These are phyloP conservation scores for Emmonsiellopsis sp. DNA, from an alignment of 2,329 filamentous ascomycete genomes.

Conservation along the genomic window DNA sequence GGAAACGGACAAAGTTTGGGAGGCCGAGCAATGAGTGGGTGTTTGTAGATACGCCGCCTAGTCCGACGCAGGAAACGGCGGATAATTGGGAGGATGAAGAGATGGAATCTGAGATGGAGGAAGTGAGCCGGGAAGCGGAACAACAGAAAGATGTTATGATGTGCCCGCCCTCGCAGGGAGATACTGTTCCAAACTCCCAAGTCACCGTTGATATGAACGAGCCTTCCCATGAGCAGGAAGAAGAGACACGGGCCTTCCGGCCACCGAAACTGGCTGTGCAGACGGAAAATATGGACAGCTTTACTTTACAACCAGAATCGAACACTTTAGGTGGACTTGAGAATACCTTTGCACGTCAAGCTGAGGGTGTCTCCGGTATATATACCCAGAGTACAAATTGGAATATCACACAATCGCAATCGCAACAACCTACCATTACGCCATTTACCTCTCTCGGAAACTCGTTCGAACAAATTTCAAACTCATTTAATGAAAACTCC, in stretches of 20 bases:
- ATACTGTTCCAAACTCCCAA: slow-evolving; percentile 2
- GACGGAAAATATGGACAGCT: slow-evolving; percentile 6
- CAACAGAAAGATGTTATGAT: slow-evolving; percentile 4
- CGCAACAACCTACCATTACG: slow-evolving; percentile 1
- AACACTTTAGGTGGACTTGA: background rate
- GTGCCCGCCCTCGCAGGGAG: slow-evolving; percentile 9
- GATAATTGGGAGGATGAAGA: slow-evolving; percentile 6
- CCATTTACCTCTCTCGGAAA: background rate
- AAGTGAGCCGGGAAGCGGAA: background rate
- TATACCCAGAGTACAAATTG: background rate
- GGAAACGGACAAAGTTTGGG: slow-evolving; percentile 62
- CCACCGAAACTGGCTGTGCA: background rate
- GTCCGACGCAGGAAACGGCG: slow-evolving; percentile 35
- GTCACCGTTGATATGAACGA: background rate
- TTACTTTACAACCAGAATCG: background rate
- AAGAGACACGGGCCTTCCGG: background rate
- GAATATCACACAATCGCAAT: background rate
- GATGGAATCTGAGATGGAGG: slow-evolving; percentile 5
- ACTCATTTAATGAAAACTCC: slow-evolving; percentile 1
- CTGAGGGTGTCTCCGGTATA: background rate
- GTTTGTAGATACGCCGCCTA: slow-evolving; percentile 61
- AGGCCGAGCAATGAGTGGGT: slow-evolving; percentile 62
- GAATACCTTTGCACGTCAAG: background rate
- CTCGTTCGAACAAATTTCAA: background rate
- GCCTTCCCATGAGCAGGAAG: background rate